A percentile compares a stretch with the other conserved stretches of the same genome.
phyloP scores from a whole-genome alignment of 2,329 filamentous ascomycete genomes.

The Kalaharituber pfeilii region DNA sequence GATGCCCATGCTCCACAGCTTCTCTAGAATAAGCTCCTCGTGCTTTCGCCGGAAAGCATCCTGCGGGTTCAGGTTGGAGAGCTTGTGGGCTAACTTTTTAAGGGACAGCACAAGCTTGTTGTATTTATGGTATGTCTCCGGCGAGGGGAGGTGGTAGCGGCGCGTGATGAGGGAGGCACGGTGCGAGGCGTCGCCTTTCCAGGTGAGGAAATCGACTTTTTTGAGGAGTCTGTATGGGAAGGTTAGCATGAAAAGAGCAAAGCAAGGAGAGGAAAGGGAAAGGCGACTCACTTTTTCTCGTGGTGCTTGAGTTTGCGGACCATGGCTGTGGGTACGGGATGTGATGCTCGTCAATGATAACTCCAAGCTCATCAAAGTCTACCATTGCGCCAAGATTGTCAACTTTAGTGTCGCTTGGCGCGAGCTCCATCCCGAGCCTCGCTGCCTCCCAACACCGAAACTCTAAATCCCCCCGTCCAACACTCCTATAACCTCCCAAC shows the following conservation, averaged over 20 bases:
- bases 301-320: slow-evolving; percentile 92
- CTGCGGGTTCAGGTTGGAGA: slow-evolving; percentile 64
- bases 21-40: slow-evolving; percentile 73
- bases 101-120: slow-evolving; percentile 58
- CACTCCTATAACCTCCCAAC: no score
- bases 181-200: slow-evolving; percentile 79
- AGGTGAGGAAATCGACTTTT: slow-evolving; percentile 88
- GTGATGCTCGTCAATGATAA: background rate
- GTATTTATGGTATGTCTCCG: slow-evolving; percentile 62
- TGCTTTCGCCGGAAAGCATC: slow-evolving; percentile 65
- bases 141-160: slow-evolving; percentile 81
- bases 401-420: background rate
- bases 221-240: slow-evolving; percentile 43
- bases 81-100: slow-evolving; percentile 72
- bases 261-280: background rate
- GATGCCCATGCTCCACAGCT: slow-evolving; percentile 84
- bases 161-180: slow-evolving; percentile 63
- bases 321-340: slow-evolving; percentile 39
- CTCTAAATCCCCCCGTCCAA: no score
- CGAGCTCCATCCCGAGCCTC: no score
- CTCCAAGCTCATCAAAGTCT: background rate
- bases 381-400: background rate
- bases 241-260: slow-evolving; percentile 3
- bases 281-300: slow-evolving; percentile 59
- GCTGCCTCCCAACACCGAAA: no score